Percentiles rank a stretch among this genome's conserved stretches.
Evolutionary conservation across 306 rosid genomes (phyloP).

Genomic region (Gynostemma pentaphyllum): DNA sequence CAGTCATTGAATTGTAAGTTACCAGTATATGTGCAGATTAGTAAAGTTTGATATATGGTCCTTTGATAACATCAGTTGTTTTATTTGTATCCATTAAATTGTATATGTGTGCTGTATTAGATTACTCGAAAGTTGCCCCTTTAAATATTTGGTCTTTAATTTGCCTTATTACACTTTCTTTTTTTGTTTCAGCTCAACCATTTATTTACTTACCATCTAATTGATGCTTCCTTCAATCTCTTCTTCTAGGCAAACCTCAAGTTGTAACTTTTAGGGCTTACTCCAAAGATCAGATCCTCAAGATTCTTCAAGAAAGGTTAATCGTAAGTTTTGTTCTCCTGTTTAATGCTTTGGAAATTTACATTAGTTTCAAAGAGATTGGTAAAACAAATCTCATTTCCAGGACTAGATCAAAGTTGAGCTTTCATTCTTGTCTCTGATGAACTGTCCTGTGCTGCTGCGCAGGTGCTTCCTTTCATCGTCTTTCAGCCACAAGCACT

Average conservation of each 20-base stretch:
- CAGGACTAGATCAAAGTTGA: no score
- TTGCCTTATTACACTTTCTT: not conserved
- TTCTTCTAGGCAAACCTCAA: slow-evolving; percentile 57
- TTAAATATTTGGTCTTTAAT: no score
- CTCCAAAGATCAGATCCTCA: slow-evolving; percentile 65
- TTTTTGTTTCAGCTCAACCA: not conserved
- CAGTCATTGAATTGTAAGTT: slow-evolving; percentile 81
- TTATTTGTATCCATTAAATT: not conserved
- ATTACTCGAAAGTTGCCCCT: no score
- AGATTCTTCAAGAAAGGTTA: slow-evolving; percentile 74
- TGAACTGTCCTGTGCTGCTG: not conserved
- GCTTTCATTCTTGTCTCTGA: not conserved
- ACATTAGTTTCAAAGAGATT: no score
- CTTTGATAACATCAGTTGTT: not conserved
- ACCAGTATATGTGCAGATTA: not conserved
- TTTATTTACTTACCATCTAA: not conserved
- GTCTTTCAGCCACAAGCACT: slow-evolving; percentile 69
- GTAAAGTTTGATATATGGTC: not conserved
- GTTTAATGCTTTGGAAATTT: not conserved
- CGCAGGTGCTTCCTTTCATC: slow-evolving; percentile 55
- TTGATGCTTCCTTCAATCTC: not conserved
- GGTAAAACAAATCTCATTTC: no score
- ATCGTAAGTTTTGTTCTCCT: slow-evolving; percentile 31
- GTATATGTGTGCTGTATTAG: no score
- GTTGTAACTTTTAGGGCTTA: slow-evolving; percentile 73